Base-by-base conservation (phyloP, 768 basidiomycete genomes). In the Termitomyces sp. region DNA sequence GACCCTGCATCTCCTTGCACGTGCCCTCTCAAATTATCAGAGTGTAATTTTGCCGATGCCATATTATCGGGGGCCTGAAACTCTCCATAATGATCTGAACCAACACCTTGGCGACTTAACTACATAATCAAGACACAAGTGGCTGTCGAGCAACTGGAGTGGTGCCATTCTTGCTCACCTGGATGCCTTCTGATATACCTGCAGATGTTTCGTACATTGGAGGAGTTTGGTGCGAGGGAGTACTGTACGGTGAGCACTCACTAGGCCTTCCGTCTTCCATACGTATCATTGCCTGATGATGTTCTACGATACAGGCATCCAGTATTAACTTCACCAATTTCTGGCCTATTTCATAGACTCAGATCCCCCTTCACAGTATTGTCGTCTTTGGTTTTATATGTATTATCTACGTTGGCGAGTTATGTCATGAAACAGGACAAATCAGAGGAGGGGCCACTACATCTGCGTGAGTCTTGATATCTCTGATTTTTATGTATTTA, bases 121-220 rank as follows among this genome's bases (percentile, higher is more conserved):
- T 33, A 33, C 10, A 35, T 3, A 35, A 12, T 12, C 14, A 9
- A 14, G 6, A 35, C 35, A 35, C 11, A 35, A 12, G 35, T 33
- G 33, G 33, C 11, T 33, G 33, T 33, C 33, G 12, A 12, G 35
- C 12, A 35, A 14, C 12, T 35, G 35, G 12, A 40, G 17, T 40
- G 17, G 38, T 4, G 19, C 12, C 28, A 45, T 28, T 28, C 15
- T 45, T 28, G 26, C 8, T 37, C 37, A 26, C 23, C 49, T 50
- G 9, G 14, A 69, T 69, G 68, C 60, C 59, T 37, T 60, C 64
- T 30, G 68, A 69, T 57, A 68, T 69, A 43, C 58, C 67, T 47
- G 67, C 68, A 3, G 67, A 68, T 58, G 66, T 68, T 35, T 66
- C 67, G 14, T 69, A 69, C 57, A 66, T 69, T n/a, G 66, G 65